Evolutionary conservation across 495 filamentous ascomycete genomes (phyloP).

Genomic region (Xylaria telfairii): DNA sequence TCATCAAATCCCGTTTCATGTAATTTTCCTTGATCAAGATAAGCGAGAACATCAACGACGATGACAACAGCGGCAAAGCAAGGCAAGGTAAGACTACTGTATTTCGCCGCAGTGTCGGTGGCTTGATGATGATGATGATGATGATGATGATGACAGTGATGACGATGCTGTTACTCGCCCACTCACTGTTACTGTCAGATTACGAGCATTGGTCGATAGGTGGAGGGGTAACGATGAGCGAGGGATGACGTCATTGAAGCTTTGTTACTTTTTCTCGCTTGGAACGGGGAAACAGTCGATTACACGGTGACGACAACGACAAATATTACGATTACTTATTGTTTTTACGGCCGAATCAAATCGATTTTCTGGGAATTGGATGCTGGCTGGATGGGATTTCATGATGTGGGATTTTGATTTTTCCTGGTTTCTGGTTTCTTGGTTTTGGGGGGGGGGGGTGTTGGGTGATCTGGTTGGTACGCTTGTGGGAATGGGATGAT

Average conservation of each 20-base stretch:
- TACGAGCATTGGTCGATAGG: background rate
- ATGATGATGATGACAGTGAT: background rate
- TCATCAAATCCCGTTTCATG: too few species aligned
- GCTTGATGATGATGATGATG: background rate
- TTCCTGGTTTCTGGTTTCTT: background rate
- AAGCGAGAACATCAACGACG: background rate
- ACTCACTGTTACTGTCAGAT: background rate
- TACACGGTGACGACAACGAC: background rate
- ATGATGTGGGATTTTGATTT: background rate
- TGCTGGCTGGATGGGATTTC: background rate
- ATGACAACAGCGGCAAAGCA: too few species aligned
- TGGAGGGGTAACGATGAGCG: background rate
- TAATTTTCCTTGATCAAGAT: background rate
- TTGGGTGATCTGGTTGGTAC: background rate
- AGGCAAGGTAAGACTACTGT: too few species aligned
- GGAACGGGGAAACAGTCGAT: background rate
- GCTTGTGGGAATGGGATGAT: too few species aligned
- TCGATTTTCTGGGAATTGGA: background rate
- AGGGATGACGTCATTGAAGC: background rate
- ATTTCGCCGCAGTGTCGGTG: constrained; percentile 9
- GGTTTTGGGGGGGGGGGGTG: background rate
- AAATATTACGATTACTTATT: too few species aligned
- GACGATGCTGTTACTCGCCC: too few species aligned
- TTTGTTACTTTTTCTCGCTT: background rate
- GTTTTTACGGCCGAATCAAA: background rate